Percentiles rank a stretch among this genome's conserved stretches.
Conservation (phyloP, 371 early-diverging fungal genomes). For the Apophysomyces variabilis region DNA sequence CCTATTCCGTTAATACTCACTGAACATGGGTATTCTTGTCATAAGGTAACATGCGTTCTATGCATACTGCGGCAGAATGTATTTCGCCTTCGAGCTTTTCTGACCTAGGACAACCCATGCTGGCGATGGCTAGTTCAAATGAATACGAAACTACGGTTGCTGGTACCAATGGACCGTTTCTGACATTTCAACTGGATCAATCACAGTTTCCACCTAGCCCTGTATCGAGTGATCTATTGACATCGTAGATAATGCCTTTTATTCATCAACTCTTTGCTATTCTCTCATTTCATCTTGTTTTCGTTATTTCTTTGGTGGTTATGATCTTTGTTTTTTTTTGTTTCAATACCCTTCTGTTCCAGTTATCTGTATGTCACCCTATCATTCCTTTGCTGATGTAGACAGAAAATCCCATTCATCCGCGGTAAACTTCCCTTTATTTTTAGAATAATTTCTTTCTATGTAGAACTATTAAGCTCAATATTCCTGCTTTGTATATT, state of each 20-base stretch:
- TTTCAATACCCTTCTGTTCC: no score
- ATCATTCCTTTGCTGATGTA: no score
- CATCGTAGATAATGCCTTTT: not conserved
- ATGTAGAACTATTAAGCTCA: no score
- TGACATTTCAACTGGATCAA: slow-evolving; percentile 1
- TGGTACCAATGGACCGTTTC: not conserved
- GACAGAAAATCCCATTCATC: no score
- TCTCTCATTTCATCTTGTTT: not conserved
- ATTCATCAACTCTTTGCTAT: not conserved
- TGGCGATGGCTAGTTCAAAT: not conserved
- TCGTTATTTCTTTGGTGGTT: no score
- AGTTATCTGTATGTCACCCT: no score
- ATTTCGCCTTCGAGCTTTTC: slow-evolving; percentile 12
- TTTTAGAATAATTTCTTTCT: no score
- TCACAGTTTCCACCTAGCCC: slow-evolving; percentile 3
- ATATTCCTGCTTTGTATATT: no score
- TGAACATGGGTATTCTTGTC: not conserved
- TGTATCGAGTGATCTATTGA: slow-evolving; percentile 1
- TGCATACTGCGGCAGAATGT: not conserved
- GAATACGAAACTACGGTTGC: slow-evolving; percentile 1
- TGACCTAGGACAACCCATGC: not conserved
- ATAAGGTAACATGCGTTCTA: no score
- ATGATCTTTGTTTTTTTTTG: no score
- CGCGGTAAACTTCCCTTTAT: no score
- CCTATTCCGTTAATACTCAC: not conserved